These are phyloP conservation scores for Dioscorea alata DNA, from an alignment of 106 monocot species.

Conservation along the genomic window DNA sequence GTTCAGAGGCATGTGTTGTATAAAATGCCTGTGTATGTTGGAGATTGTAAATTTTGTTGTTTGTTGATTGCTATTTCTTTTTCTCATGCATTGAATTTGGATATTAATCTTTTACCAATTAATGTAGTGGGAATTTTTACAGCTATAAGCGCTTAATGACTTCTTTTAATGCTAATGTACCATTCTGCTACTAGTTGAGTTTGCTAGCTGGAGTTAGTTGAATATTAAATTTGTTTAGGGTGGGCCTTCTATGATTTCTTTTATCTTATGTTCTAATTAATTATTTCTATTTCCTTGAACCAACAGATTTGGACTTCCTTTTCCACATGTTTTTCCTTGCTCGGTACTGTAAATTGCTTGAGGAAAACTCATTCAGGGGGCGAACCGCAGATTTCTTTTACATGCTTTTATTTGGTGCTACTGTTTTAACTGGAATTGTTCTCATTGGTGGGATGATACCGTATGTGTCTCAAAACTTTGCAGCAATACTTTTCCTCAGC, in stretches of 20 bases:
- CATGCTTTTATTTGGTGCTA: slow-evolving; percentile 97
- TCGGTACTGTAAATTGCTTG: slow-evolving; percentile 94
- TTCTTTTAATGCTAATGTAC: no score
- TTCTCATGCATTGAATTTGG: no score
- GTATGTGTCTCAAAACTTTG: slow-evolving; percentile 75
- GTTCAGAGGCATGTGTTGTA: no score
- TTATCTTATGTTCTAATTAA: neutral
- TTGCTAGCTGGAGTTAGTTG: no score
- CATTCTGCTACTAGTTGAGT: no score
- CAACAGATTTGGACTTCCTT: slow-evolving; percentile 88
- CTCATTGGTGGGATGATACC: slow-evolving; percentile 95
- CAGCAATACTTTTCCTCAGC: slow-evolving; percentile 87
- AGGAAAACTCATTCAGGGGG: slow-evolving; percentile 99
- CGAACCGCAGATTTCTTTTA: slow-evolving; percentile 95
- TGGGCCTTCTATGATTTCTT: neutral
- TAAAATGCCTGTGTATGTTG: no score
- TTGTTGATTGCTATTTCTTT: no score
- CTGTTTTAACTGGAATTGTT: slow-evolving; percentile 77
- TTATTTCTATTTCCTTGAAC: slow-evolving; percentile 5
- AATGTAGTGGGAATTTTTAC: no score
- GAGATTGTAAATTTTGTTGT: no score
- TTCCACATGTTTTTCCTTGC: slow-evolving; percentile 99
- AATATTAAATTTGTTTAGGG: no score
- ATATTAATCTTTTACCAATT: no score
- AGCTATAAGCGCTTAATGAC: no score